Evolutionary conservation across 2,329 filamentous ascomycete species (phyloP).

Genomic region (Paecilomyces variotii): DNA sequence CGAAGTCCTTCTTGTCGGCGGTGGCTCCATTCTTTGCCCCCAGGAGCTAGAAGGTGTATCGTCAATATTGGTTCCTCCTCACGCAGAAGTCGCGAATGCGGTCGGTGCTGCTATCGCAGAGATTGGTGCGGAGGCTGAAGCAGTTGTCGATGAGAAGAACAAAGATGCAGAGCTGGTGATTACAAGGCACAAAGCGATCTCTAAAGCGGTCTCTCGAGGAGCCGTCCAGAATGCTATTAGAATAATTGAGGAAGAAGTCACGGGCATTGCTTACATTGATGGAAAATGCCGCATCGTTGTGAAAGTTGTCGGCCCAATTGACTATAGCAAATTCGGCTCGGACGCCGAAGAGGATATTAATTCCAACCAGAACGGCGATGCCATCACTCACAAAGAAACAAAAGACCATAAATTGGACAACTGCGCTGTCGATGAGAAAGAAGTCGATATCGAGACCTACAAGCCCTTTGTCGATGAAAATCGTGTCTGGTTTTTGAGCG

Average conservation of each 20-base stretch:
- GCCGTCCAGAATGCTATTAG: slow-evolving; percentile 10
- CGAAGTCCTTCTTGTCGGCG: slow-evolving; percentile 55
- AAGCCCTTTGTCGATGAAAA: slow-evolving; percentile 20
- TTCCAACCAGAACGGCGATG: neutral
- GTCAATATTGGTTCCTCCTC: slow-evolving; percentile 48
- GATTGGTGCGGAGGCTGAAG: slow-evolving; percentile 9
- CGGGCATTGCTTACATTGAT: neutral
- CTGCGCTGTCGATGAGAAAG: neutral
- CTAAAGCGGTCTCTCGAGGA: neutral
- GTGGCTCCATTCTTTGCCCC: slow-evolving; percentile 53
- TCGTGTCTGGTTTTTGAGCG: slow-evolving; percentile 29
- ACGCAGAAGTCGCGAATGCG: slow-evolving; percentile 55
- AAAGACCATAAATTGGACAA: neutral
- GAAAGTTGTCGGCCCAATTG: slow-evolving; percentile 42
- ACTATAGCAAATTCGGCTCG: slow-evolving; percentile 35
- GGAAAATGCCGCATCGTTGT: neutral
- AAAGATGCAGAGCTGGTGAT: neutral
- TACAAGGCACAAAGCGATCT: neutral
- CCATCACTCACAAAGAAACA: neutral
- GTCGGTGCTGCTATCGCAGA: slow-evolving; percentile 55
- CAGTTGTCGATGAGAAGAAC: neutral
- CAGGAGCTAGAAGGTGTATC: slow-evolving; percentile 49
- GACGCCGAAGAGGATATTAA: neutral
- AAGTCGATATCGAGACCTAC: slow-evolving; percentile 23
- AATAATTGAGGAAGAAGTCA: slow-evolving; percentile 7